phyloP scores from a whole-genome alignment of 2,329 filamentous ascomycete species.

The Apiospora marii region DNA sequence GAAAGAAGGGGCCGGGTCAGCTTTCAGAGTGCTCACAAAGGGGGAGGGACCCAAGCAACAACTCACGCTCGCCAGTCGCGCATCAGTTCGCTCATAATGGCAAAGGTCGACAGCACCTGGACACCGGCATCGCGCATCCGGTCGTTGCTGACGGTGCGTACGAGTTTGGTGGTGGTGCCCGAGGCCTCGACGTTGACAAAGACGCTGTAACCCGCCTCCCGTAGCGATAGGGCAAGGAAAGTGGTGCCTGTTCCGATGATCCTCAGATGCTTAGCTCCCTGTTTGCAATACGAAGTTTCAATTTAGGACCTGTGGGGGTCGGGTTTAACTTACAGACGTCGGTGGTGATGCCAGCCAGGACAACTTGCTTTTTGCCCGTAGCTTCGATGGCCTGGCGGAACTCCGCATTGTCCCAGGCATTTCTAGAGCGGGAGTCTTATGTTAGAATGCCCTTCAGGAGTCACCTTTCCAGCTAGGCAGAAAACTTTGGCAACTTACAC shows the following conservation, averaged over 20 bases:
- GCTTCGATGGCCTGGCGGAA: constrained; percentile 72
- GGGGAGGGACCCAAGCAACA: neutral
- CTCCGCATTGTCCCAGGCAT: constrained; percentile 78
- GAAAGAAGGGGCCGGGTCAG: neutral
- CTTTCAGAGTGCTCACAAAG: neutral
- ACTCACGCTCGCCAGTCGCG: constrained; percentile 66
- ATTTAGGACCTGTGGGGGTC: neutral
- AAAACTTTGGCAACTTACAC: constrained; percentile 47
- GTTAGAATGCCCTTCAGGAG: neutral
- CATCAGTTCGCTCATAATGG: constrained; percentile 73
- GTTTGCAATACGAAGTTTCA: neutral
- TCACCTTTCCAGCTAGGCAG: neutral
- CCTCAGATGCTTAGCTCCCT: neutral
- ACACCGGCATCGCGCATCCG: constrained; percentile 74
- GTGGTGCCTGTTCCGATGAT: constrained; percentile 58
- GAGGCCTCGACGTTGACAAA: constrained; percentile 77
- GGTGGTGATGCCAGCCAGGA: constrained; percentile 75
- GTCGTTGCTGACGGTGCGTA: constrained; percentile 70
- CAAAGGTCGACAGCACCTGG: constrained; percentile 67
- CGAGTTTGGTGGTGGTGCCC: constrained; percentile 68
- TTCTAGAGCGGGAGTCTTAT: constrained; percentile 33
- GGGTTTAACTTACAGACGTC: constrained; percentile 67
- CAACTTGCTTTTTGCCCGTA: constrained; percentile 72
- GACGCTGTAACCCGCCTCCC: constrained; percentile 75
- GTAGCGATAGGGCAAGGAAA: constrained; percentile 76